Conservation (phyloP, 352 stramenopile species). For the Globisporangium abappressorium region DNA sequence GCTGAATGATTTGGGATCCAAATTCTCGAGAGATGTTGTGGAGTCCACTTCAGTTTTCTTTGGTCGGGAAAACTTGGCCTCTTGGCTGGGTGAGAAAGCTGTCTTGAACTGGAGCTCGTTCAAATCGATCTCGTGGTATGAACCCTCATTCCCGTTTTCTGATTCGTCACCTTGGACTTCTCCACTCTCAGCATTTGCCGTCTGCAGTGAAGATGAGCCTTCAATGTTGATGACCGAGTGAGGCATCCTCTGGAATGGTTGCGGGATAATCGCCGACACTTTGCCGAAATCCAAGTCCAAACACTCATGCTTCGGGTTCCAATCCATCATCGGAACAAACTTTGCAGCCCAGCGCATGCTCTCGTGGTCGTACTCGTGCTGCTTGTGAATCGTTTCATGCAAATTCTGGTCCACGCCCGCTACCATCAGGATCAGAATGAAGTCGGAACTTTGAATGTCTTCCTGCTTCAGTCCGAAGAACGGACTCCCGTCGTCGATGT, state of each 20-base stretch:
- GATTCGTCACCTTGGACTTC: conserved; percentile 2
- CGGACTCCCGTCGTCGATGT: conserved; percentile 38
- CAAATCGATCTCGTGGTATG: conserved; percentile 7
- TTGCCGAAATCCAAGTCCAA: conserved; percentile 46
- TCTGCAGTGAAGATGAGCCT: not conserved
- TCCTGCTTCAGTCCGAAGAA: conserved; percentile 36
- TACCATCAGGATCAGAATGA: conserved; percentile 53
- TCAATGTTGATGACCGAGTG: conserved; percentile 22
- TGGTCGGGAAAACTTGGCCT: not conserved
- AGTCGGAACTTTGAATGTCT: conserved; percentile 39
- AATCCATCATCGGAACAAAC: conserved; percentile 39
- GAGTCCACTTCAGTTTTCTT: not conserved
- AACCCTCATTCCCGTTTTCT: conserved; percentile 6
- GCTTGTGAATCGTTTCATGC: conserved; percentile 56
- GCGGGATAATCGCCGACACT: conserved; percentile 30
- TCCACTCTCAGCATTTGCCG: not conserved
- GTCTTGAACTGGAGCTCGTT: conserved; percentile 14
- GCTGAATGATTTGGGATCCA: not conserved
- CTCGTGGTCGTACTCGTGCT: conserved; percentile 42
- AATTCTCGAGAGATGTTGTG: not conserved
- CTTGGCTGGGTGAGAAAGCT: not conserved
- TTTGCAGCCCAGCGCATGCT: conserved; percentile 40
- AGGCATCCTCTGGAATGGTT: conserved; percentile 8
- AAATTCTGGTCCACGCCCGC: conserved; percentile 58
- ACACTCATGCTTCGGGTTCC: conserved; percentile 28